Conservation (phyloP, 345 rosid species). For the Draba incana region DNA sequence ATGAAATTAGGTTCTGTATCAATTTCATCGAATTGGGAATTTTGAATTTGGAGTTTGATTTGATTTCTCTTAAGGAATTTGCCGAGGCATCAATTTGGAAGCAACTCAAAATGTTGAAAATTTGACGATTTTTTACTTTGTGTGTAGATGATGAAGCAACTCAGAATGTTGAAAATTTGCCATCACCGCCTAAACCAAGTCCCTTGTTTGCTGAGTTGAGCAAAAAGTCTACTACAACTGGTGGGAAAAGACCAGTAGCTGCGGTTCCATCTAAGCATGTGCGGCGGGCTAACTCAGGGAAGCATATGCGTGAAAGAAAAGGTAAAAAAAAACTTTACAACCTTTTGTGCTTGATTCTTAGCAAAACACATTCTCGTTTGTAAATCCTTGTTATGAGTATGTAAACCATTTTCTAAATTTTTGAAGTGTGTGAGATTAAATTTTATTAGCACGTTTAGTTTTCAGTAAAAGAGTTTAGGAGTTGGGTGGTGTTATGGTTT, state of each 20-base stretch:
- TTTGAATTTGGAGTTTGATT: too few relatives aligned
- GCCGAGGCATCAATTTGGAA: too few relatives aligned
- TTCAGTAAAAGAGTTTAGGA: neutral
- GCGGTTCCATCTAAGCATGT: slow-evolving; percentile 79
- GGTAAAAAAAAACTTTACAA: slow-evolving; percentile 45
- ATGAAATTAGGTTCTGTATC: too few relatives aligned
- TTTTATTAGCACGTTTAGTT: neutral
- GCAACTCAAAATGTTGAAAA: too few relatives aligned
- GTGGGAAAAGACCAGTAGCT: slow-evolving; percentile 62
- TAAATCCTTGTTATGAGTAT: neutral
- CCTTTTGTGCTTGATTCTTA: neutral
- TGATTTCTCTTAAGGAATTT: too few relatives aligned
- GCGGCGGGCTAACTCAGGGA: slow-evolving; percentile 86
- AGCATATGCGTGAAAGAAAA: slow-evolving; percentile 75
- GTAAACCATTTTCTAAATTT: neutral
- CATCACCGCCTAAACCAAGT: slow-evolving; percentile 85
- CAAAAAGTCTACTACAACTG: slow-evolving; percentile 60
- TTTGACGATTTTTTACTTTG: too few relatives aligned
- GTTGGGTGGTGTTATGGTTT: too few relatives aligned
- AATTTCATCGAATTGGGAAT: too few relatives aligned
- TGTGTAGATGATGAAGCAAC: slow-evolving; percentile 45
- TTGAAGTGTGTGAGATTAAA: neutral
- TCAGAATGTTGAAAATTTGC: slow-evolving; percentile 54
- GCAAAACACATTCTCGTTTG: neutral
- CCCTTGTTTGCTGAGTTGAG: slow-evolving; percentile 65